Evolutionary conservation across 306 rosid species (phyloP), one percentile per base, ranked within the genome.

Genomic region (Trifolium subterraneum): DNA sequence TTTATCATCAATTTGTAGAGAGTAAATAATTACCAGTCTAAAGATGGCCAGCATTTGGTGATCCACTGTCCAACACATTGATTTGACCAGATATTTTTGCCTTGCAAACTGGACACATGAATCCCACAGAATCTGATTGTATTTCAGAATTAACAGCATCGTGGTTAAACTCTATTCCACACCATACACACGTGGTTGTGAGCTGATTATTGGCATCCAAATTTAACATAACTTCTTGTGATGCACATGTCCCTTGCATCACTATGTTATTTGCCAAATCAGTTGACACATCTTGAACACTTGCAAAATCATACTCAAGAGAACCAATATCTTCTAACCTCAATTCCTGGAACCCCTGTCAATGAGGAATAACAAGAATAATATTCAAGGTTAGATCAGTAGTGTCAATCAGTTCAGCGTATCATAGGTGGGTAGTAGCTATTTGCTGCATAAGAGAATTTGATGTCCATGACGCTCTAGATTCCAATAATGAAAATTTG

Each of bases 91-190:
- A 87, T 54, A 84, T 87, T 76, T 79, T 91, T 50, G 84, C 87
- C 79, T 91, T 91, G 85, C 92, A 91, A 54, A 81, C 75, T 35
- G 87, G 86, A 85, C 97, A 91, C 88, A 91, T 89, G 79, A 89
- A 89, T 68, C 92, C 97, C 4, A 89, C 92, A 9, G 97, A 89
- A 84, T 87, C 95, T 6, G 90, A 73, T 65, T 87, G 95, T 54
- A 91, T 75, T 73, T 87, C 95, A 56, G 88, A 82, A 78, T 75
- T 90, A 60, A 73, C 83, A 73, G 84, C 81, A 68, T 89, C 92
- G 42, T 84, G 90, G 69, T 71, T 74, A 81, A 91, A 89, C 80
- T 84, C 87, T 64, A 81, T 67, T 75, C 92, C 97, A 27, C 95
- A 89, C 88, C 97, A 89, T 11, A 91, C 91, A 65, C 95, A 91